Conservation (phyloP, 768 basidiomycete genomes). For the Guyanaporus albipodus region DNA sequence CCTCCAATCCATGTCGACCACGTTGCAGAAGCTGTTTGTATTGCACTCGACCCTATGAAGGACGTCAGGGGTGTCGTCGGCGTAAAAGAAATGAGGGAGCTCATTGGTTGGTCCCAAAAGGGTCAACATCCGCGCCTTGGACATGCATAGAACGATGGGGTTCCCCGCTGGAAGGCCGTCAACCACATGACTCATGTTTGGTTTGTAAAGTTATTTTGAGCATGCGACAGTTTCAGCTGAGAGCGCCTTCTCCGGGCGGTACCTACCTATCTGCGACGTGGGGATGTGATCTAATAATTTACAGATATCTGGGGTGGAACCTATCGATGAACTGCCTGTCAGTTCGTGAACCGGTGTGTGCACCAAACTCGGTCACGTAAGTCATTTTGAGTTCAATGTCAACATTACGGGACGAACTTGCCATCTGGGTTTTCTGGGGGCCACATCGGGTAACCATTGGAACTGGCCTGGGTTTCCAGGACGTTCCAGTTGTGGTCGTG, state of each 20-base stretch:
- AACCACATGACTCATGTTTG: conserved; percentile 7
- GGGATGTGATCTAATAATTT: conserved; percentile 13
- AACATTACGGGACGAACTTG: conserved; percentile 7
- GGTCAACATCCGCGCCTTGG: conserved; percentile 20
- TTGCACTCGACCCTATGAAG: conserved; percentile 48
- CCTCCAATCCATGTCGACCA: conserved; percentile 96
- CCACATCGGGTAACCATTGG: conserved; percentile 1
- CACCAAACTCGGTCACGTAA: not conserved
- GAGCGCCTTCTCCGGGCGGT: conserved; percentile 1
- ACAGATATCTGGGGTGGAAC: conserved; percentile 5
- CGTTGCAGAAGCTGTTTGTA: conserved; percentile 79
- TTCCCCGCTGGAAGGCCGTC: conserved; percentile 6
- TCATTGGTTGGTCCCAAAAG: conserved; percentile 62
- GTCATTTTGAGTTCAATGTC: conserved; percentile 7
- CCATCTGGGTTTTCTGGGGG: conserved; percentile 7
- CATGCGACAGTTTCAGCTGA: conserved; percentile 14
- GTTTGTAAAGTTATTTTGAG: conserved; percentile 15
- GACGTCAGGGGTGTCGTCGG: conserved; percentile 62
- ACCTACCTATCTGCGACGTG: conserved; percentile 22
- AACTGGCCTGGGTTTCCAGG: conserved; percentile 1
- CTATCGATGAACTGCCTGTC: conserved; percentile 5
- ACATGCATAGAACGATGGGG: conserved; percentile 13
- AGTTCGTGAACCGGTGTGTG: conserved; percentile 10
- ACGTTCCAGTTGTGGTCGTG: not conserved
- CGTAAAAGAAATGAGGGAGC: conserved; percentile 67